Conservation (phyloP, 352 stramenopile genomes). For the Pythium myriotylum region DNA sequence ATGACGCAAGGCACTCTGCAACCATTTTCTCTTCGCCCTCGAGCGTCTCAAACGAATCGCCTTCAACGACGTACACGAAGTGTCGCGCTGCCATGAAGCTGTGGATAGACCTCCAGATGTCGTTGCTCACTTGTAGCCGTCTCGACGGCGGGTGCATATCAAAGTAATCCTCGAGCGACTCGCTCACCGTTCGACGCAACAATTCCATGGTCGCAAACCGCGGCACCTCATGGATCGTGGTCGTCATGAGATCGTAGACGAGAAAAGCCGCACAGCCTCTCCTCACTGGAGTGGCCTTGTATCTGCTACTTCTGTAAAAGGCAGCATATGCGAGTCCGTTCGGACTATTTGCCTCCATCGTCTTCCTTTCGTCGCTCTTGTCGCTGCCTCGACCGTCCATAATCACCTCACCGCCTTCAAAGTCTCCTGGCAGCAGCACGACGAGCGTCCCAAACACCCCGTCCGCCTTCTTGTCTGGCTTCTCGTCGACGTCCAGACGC, state of each 20-base stretch:
- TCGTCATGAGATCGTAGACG: constrained; percentile 10
- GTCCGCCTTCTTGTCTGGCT: no score
- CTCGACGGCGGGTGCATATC: neutral
- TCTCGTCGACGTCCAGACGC: no score
- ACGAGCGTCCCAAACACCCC: no score
- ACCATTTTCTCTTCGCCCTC: neutral
- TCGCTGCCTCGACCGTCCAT: no score
- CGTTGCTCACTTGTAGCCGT: neutral
- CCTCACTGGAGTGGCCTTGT: neutral
- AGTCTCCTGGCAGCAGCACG: no score
- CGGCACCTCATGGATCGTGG: neutral
- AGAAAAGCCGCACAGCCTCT: neutral
- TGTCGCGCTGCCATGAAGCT: constrained; percentile 1
- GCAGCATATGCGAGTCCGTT: constrained; percentile 5
- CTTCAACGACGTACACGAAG: constrained; percentile 1
- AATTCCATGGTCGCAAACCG: neutral
- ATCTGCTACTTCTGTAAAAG: neutral
- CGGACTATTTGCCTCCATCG: neutral
- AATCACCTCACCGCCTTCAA: no score
- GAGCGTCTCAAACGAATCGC: neutral
- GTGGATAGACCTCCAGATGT: constrained; percentile 8
- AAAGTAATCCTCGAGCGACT: neutral
- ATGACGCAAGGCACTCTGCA: neutral
- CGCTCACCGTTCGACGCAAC: neutral
- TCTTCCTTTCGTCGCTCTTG: no score